Evolutionary conservation across 495 filamentous ascomycete species (phyloP).

Genomic region (Hyaloscypha hepaticicola): DNA sequence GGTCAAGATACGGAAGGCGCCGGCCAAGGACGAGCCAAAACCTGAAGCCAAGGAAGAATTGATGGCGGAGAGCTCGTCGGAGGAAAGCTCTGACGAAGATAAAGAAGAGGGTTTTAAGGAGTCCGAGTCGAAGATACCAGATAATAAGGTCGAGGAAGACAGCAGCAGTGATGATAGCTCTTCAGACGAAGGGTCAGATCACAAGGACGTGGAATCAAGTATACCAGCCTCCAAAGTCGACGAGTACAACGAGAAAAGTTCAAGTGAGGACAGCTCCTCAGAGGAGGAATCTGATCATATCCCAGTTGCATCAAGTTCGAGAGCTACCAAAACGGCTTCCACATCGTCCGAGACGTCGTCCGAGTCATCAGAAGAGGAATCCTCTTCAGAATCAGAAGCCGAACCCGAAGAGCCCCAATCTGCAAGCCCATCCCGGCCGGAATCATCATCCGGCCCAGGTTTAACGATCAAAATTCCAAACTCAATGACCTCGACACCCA

Average conservation of each 20-base stretch:
- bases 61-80: constrained; percentile 17
- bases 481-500: constrained; percentile 19
- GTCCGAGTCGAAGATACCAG: constrained; percentile 1
- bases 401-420: constrained; percentile 23
- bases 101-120: neutral
- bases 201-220: neutral
- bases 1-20: constrained; percentile 37
- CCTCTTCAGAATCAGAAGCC: constrained; percentile 21
- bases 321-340: constrained; percentile 22
- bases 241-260: neutral
- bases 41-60: constrained; percentile 23
- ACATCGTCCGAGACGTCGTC: constrained; percentile 23
- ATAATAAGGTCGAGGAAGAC: constrained; percentile 8
- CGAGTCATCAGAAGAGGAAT: constrained; percentile 20
- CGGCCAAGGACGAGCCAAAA: constrained; percentile 11
- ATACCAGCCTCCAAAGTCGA: neutral
- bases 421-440: constrained; percentile 20
- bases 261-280: neutral
- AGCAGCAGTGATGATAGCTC: constrained; percentile 22
- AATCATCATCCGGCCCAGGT: constrained; percentile 42
- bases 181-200: constrained; percentile 21
- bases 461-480: constrained; percentile 53
- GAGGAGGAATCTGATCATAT: constrained; percentile 1
- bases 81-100: constrained; percentile 14
- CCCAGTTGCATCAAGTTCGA: neutral